These are phyloP conservation scores for Brasenia schreberi DNA, from an alignment of 164 flowering plant species.

Conservation along the genomic window DNA sequence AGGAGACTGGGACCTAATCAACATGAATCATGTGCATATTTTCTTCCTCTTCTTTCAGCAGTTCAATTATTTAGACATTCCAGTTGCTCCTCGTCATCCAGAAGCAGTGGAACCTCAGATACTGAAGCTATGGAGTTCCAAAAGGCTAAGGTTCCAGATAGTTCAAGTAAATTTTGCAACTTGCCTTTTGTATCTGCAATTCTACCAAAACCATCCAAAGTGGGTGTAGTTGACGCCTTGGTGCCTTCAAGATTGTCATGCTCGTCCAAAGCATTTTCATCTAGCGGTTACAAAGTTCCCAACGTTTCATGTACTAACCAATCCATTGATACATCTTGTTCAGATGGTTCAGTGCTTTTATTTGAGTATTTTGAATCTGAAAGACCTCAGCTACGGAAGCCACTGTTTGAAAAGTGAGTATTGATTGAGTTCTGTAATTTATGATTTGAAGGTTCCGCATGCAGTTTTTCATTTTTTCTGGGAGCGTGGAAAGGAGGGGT, in stretches of 20 bases:
- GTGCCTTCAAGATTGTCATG: constrained; percentile 1
- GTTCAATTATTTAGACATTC: constrained; percentile 49
- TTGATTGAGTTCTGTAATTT: constrained; percentile 3
- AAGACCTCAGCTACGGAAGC: constrained; percentile 48
- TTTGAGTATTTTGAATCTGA: constrained; percentile 66
- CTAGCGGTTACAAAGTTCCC: constrained; percentile 6
- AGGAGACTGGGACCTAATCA: constrained; percentile 23
- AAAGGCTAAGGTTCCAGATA: constrained; percentile 6
- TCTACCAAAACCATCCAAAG: constrained; percentile 18
- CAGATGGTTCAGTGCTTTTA: constrained; percentile 35
- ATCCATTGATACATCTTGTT: not conserved
- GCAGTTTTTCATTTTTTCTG: too few relatives aligned
- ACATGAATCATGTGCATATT: constrained; percentile 36
- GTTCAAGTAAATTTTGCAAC: constrained; percentile 7
- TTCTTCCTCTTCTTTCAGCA: constrained; percentile 69
- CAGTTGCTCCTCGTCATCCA: constrained; percentile 6
- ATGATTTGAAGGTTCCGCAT: too few relatives aligned
- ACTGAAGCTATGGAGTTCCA: constrained; percentile 8
- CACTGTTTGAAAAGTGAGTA: constrained; percentile 50
- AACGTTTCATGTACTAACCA: constrained; percentile 1
- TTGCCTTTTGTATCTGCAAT: constrained; percentile 18
- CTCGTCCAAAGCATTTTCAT: constrained; percentile 11
- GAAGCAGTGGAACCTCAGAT: not conserved
- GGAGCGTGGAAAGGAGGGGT: too few relatives aligned
- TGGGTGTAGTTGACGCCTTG: constrained; percentile 4